Base-by-base conservation (phyloP, 106 monocot genomes). In the Narthecium ossifragum region DNA sequence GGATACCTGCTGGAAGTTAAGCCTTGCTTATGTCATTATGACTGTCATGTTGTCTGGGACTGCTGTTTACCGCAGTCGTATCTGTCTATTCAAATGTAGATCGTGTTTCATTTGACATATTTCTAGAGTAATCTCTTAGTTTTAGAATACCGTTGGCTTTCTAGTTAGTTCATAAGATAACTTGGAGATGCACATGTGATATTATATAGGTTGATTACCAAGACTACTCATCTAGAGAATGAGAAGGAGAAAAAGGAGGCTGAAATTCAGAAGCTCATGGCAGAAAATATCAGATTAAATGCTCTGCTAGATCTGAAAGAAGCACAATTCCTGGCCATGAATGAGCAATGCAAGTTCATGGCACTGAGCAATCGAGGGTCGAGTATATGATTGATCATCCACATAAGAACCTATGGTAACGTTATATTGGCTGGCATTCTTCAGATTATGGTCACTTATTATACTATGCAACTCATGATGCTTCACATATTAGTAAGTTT, bases 261-360 rank as follows among this genome's bases (percentile, higher is more conserved):
- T 26, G 93, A 93, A 66, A 79, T 85, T 65, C 79, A 82, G 65
- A 77, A 79, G 34, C 74, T 93, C 15, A 65, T 93, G 69, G 79
- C 82, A 25, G 88, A 93, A 55, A 93, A 93, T 75, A 77, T 88
- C 17, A 68, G 67, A 50, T 55, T 93, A 57, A 76, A 75, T 57
- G 73, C 79, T 37, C 57, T 74, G 45, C 61, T 93, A 26, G 93
- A 88, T 52, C 79, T 85, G 67, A 93, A 93, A 57, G 93, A 93
- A 41, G 80, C 88, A 8, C 82, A 93, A 55, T 71, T 93, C 23
- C 53, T 77, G 17, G 88, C 93, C 17, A 85, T 93, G 82, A 93
- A 80, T 65, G 93, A 85, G 64, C 88, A 93, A 65, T 93, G 81
- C 84, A 93, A 93, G 63, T 93, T 85, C 57, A 88, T 93, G 88